Conservation (phyloP, 2,329 filamentous ascomycete species). For the Paracoccidioides lutzii region DNA sequence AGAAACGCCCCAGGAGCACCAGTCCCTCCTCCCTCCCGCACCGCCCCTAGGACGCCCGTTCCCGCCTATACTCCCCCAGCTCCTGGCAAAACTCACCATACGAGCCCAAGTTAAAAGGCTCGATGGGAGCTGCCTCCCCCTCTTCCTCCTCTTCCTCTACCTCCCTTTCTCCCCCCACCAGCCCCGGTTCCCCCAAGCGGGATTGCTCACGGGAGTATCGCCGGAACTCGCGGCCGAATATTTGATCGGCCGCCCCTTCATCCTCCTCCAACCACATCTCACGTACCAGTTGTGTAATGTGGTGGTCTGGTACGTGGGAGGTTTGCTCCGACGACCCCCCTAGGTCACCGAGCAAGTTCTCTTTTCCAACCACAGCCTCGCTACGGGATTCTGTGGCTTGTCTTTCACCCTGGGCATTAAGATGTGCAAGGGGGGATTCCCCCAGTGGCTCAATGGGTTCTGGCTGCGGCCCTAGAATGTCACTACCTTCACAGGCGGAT, state of each 20-base stretch:
- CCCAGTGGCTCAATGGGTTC: background rate
- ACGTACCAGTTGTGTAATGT: slow-evolving; percentile 1
- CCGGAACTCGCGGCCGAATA: slow-evolving; percentile 4
- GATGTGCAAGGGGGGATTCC: background rate
- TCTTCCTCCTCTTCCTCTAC: background rate
- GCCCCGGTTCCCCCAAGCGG: background rate
- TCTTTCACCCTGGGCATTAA: background rate
- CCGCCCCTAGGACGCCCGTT: background rate
- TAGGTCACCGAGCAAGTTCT: background rate
- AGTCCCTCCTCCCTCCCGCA: background rate
- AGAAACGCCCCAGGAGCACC: background rate
- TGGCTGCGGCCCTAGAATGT: background rate
- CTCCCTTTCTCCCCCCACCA: background rate
- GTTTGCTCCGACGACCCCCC: background rate
- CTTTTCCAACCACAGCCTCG: background rate
- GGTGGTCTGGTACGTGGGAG: background rate
- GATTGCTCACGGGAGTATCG: background rate
- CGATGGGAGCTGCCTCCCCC: background rate
- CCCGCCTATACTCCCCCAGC: background rate
- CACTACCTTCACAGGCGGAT: background rate
- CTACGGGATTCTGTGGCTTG: background rate
- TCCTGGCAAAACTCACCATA: background rate
- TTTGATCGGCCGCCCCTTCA: background rate
- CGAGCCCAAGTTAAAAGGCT: background rate
- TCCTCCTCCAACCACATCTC: slow-evolving; percentile 5